Evolutionary conservation across 2,329 filamentous ascomycete genomes (phyloP), one percentile per base, ranked within the genome.

Genomic region (Penicillium sp.): DNA sequence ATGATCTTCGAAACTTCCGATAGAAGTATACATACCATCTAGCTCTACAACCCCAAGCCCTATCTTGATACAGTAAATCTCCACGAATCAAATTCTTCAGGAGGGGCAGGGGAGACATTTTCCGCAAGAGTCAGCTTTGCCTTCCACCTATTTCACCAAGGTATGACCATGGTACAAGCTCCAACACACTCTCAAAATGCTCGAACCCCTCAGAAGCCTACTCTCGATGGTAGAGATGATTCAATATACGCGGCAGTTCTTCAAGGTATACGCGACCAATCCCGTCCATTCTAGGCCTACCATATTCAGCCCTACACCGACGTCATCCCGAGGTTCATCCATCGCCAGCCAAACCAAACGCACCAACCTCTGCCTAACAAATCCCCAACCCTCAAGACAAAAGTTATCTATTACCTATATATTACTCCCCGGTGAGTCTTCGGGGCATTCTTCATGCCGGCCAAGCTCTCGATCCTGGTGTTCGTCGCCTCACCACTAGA

Each of bases 401-500:
- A 42, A 6, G n/a, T 53, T 22, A 6, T 11, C 2, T 38, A n/a
- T 10, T 11, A 5, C 22, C 25, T 38, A 2, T 42, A 11, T 28
- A 19, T 10, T 11, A 25, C 16, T 7, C 19, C 7, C 22, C 22
- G 5, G 13, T 22, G 6, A 13, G 22, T 25, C 1, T 4, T 6
- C 19, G 2, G 19, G 16, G 26, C 40, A n/a, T 35, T 22, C 52
- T 48, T 38, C 22, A 67, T 67, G 63, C 56, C 66, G 16, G 65
- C 48, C 40, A 57, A 54, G n/a, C 59, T 65, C 45, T 66, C 58
- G 8, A 68, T 68, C 37, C 59, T 69, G 28, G 58, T 69, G 25
- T 63, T 61, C 42, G 57, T 65, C 58, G 67, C 65, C 43, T 64
- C 63, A 1, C 65, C 64, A 10, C 67, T 67, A 55, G 67, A 69